Conservation (phyloP, 208 protist species). For the Angomonas deanei region DNA sequence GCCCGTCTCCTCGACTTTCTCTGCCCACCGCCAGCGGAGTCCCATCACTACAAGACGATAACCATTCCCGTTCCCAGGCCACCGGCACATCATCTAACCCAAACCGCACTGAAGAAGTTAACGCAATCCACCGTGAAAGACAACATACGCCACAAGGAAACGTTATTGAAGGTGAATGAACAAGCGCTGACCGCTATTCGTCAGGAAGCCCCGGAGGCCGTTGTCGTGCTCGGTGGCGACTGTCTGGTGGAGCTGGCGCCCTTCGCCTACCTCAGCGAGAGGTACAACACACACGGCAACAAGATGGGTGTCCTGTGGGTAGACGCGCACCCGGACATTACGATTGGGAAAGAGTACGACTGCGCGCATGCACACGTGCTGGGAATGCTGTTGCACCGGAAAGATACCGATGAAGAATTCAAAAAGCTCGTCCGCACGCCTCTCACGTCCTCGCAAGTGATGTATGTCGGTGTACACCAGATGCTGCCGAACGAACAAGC, state of each 20-base stretch:
- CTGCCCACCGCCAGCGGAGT: slow-evolving; percentile 10
- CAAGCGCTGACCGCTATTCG: slow-evolving; percentile 5
- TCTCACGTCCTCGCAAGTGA: slow-evolving; percentile 10
- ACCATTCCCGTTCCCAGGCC: slow-evolving; percentile 10
- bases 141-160: slow-evolving; percentile 1
- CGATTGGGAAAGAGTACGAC: slow-evolving; percentile 11
- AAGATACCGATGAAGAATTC: slow-evolving; percentile 14
- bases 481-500: slow-evolving; percentile 6
- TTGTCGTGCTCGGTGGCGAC: slow-evolving; percentile 29
- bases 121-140: slow-evolving; percentile 1
- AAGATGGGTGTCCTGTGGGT: slow-evolving; percentile 32
- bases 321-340: slow-evolving; percentile 30
- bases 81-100: background rate
- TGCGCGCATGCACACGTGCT: slow-evolving; percentile 27
- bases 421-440: slow-evolving; percentile 1
- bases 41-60: background rate
- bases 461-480: slow-evolving; percentile 18
- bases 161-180: slow-evolving; percentile 12
- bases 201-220: slow-evolving; percentile 10
- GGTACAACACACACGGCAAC: slow-evolving; percentile 7
- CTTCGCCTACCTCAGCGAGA: slow-evolving; percentile 23
- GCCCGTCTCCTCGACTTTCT: slow-evolving; percentile 18
- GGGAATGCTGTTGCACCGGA: slow-evolving; percentile 1
- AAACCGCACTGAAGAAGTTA: background rate
- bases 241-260: slow-evolving; percentile 27